Percentiles rank a stretch among this genome's conserved stretches.
Evolutionary conservation across 2,329 filamentous ascomycete species (phyloP).

Genomic region (Xylariaceae sp.): DNA sequence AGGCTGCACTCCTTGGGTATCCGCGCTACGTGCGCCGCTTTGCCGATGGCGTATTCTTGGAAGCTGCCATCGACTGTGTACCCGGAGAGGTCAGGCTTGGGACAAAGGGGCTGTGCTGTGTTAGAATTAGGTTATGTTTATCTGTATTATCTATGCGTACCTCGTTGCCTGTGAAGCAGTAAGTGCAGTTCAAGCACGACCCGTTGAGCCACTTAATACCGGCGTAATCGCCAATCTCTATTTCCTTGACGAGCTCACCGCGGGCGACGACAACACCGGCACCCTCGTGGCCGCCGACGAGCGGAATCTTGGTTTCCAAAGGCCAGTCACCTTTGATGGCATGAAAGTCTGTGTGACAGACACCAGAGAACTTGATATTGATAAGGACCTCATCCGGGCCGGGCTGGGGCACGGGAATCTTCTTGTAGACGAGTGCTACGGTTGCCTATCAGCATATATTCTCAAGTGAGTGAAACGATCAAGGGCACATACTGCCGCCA

Average conservation of each 20-base stretch:
- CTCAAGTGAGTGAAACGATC: neutral
- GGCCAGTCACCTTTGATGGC: constrained; percentile 93
- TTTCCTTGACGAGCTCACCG: constrained; percentile 77
- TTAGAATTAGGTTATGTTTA: neutral
- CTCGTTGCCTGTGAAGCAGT: constrained; percentile 82
- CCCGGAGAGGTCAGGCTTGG: constrained; percentile 76
- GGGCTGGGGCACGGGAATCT: constrained; percentile 81
- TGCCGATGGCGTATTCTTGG: constrained; percentile 90
- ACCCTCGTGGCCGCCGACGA: constrained; percentile 82
- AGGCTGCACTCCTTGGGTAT: constrained; percentile 80
- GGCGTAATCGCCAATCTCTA: constrained; percentile 83
- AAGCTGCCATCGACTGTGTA: constrained; percentile 94
- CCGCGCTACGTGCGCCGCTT: constrained; percentile 82
- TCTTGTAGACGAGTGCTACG: constrained; percentile 72
- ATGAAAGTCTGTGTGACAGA: constrained; percentile 85
- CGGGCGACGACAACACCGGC: constrained; percentile 83
- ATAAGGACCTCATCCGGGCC: constrained; percentile 90
- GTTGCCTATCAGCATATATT: constrained; percentile 18
- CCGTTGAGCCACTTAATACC: constrained; percentile 96
- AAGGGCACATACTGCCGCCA: constrained; percentile 65
- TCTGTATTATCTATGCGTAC: constrained; percentile 7
- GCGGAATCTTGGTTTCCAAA: constrained; percentile 78
- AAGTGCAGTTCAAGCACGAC: constrained; percentile 81
- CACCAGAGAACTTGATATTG: constrained; percentile 89
- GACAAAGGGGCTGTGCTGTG: constrained; percentile 68